Conservation (phyloP, 345 rosid species). For the Eucalyptus sideroxylon region DNA sequence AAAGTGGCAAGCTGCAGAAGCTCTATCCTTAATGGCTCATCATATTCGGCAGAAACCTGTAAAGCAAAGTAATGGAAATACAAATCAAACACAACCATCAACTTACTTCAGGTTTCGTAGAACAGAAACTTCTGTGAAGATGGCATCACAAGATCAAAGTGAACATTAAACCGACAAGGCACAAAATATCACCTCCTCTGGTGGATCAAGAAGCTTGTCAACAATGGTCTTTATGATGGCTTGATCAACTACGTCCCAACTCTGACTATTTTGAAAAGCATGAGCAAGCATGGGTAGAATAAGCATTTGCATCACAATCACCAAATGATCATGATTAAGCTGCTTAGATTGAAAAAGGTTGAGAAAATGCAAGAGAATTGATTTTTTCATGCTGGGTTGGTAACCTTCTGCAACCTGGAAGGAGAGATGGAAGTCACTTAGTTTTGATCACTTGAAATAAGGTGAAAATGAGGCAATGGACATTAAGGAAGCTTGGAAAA, state of each 20-base stretch:
- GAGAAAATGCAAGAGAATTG: constrained; percentile 80
- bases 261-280: constrained; percentile 83
- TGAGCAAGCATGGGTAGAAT: constrained; percentile 98
- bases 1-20: constrained; percentile 96
- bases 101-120: not conserved
- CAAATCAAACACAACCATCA: not conserved
- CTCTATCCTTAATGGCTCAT: constrained; percentile 94
- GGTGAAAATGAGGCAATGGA: not conserved
- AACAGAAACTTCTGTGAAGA: not conserved
- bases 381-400: constrained; percentile 68
- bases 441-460: not conserved
- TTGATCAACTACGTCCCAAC: constrained; percentile 94
- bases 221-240: constrained; percentile 81
- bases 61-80: not conserved
- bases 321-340: constrained; percentile 90
- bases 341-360: constrained; percentile 89
- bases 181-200: constrained; percentile 68
- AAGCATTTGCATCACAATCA: constrained; percentile 97
- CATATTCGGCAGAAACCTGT: constrained; percentile 97
- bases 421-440: not conserved
- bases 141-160: not conserved
- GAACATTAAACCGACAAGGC: not conserved
- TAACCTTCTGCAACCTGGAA: constrained; percentile 95
- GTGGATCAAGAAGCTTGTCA: constrained; percentile 99
- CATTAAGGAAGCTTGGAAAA: not conserved